Evolutionary conservation across 805 yeast genomes (phyloP).

Genomic region (Hanseniaspora pseudoguilliermondii): DNA sequence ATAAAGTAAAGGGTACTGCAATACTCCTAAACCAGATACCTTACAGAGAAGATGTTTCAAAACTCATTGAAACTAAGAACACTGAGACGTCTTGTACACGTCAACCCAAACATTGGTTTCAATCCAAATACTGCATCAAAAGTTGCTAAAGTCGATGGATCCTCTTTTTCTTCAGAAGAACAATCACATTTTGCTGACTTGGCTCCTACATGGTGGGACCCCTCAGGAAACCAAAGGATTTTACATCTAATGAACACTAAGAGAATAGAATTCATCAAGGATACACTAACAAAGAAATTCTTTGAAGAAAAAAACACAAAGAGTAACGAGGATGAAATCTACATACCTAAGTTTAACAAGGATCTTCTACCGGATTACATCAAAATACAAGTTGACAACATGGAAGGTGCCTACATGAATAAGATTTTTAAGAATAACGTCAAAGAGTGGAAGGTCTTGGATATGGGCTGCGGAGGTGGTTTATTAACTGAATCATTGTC

Average conservation of each 20-base stretch:
- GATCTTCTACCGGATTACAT: constrained; percentile 53
- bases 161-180: constrained; percentile 33
- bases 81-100: not conserved
- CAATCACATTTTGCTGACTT: constrained; percentile 68
- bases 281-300: constrained; percentile 26
- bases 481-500: constrained; percentile 78
- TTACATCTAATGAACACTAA: constrained; percentile 87
- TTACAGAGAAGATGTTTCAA: not conserved
- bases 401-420: constrained; percentile 30
- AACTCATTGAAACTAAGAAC: not conserved
- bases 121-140: not conserved
- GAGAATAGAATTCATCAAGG: constrained; percentile 74
- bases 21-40: not conserved
- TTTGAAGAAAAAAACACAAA: not conserved
- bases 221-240: constrained; percentile 81
- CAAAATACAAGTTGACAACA: constrained; percentile 42
- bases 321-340: constrained; percentile 29
- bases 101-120: constrained; percentile 10
- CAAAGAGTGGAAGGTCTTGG: constrained; percentile 46
- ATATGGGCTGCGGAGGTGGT: constrained; percentile 99
- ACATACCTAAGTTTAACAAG: constrained; percentile 65
- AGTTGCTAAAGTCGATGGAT: not conserved
- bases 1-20: not conserved
- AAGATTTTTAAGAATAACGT: constrained; percentile 20
- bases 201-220: constrained; percentile 98